Base-by-base conservation (phyloP, 164 flowering plant species). In the Cinnamomum chago region DNA sequence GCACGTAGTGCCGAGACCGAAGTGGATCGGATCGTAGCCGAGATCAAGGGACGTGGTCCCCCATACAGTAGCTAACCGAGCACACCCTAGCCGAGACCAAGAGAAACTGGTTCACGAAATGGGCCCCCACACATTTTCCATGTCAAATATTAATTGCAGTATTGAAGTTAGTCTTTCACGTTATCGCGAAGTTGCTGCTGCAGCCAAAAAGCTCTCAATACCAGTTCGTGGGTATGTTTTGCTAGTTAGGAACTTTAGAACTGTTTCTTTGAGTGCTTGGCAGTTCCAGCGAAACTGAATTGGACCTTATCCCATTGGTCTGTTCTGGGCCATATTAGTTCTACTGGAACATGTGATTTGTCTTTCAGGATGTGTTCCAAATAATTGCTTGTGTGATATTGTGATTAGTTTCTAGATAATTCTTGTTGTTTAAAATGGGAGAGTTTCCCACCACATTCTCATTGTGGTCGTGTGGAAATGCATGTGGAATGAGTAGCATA, bases 101-200 rank as follows among this genome's bases (percentile, higher is more conserved):
- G n/a, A n/a, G n/a, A n/a, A n/a, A n/a, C n/a, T n/a, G n/a, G n/a
- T n/a, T n/a, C n/a, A n/a, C n/a, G n/a, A n/a, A n/a, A n/a, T n/a
- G n/a, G n/a, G n/a, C n/a, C n/a, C n/a, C n/a, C n/a, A n/a, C n/a
- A n/a, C 97, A 6, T 96, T 96, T 81, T 96, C 98, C 20, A 90
- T 86, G 84, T 89, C 98, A 67, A 96, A 96, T 78, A 94, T 96
- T 68, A 96, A 96, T 77, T 96, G 99, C 80, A 90, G 86, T 75
- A 90, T 96, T 76, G 96, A 94, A 76, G 97, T 94, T 73, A 96
- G 99, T 75, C 88, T 96, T 62, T 65, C 74, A 74, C 94, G 97
- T 40, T 94, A 88, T 70, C 92, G 87, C 64, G 95, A 85, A 64
- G 97, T 96, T 75, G 81, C 85, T 79, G 70, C 25, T 80, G 97